Percentiles rank a stretch among this genome's conserved stretches.
Evolutionary conservation across 2,329 filamentous ascomycete species (phyloP).

Genomic region (Ascosphaera apis): DNA sequence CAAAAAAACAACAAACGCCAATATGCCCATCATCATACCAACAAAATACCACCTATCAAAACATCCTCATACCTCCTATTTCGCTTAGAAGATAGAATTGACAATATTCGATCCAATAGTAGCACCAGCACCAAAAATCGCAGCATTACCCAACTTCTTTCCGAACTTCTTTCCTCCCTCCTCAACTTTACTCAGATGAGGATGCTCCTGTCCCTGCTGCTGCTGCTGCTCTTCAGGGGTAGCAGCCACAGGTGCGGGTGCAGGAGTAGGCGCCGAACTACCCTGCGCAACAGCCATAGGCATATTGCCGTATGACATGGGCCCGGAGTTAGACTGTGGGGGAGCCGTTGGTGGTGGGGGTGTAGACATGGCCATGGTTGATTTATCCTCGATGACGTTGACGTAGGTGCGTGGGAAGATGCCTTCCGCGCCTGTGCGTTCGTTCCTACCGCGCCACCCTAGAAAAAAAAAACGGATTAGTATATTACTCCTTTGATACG

Average conservation of each 20-base stretch:
- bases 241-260: slow-evolving; percentile 8
- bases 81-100: slow-evolving; percentile 61
- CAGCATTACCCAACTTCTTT: slow-evolving; percentile 71
- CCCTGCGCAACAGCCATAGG: slow-evolving; percentile 50
- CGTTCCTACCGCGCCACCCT: slow-evolving; percentile 65
- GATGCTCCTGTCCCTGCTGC: background rate
- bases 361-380: slow-evolving; percentile 8
- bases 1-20: background rate
- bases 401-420: slow-evolving; percentile 94
- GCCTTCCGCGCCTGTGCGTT: slow-evolving; percentile 60
- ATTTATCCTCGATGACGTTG: slow-evolving; percentile 42
- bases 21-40: background rate
- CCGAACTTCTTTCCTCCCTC: slow-evolving; percentile 83
- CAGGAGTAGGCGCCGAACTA: slow-evolving; percentile 18
- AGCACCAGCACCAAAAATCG: slow-evolving; percentile 82
- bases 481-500: slow-evolving; percentile 1
- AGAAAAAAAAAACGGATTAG: background rate
- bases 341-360: slow-evolving; percentile 14
- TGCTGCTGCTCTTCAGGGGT: background rate
- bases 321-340: background rate
- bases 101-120: slow-evolving; percentile 78
- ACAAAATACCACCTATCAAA: background rate
- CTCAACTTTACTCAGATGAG: slow-evolving; percentile 36
- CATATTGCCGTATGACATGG: slow-evolving; percentile 30
- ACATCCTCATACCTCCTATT: background rate